A percentile compares a stretch with the other conserved stretches of the same genome.
phyloP scores from a whole-genome alignment of 306 rosid species.

The Gastrolobium villosum region DNA sequence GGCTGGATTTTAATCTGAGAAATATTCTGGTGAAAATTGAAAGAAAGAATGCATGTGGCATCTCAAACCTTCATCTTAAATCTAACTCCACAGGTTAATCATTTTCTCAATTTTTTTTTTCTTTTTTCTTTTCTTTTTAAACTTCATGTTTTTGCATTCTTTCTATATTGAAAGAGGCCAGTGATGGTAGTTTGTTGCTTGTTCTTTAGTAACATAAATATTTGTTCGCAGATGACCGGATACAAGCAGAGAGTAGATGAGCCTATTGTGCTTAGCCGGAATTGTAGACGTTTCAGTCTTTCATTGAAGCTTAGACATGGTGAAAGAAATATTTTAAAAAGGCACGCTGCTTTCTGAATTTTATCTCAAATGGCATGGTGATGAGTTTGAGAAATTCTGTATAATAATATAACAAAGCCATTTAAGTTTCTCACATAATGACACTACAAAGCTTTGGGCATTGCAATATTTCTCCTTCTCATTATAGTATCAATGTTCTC shows the following conservation, averaged over 20 bases:
- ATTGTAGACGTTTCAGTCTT: conserved; percentile 41
- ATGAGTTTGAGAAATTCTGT: conserved; percentile 9
- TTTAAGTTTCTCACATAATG: conserved; percentile 21
- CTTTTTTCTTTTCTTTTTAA: background rate
- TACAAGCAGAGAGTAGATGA: conserved; percentile 46
- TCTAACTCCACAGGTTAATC: conserved; percentile 61
- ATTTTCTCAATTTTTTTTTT: background rate
- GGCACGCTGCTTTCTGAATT: conserved; percentile 51
- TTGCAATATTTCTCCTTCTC: background rate
- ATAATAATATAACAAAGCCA: background rate
- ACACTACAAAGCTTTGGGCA: conserved; percentile 4
- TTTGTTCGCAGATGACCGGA: conserved; percentile 54
- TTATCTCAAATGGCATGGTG: conserved; percentile 16
- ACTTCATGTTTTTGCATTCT: background rate
- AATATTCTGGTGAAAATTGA: conserved; percentile 34
- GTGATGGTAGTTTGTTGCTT: conserved; percentile 8
- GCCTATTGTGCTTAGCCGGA: conserved; percentile 43
- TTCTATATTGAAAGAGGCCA: background rate
- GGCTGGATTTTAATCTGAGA: conserved; percentile 33
- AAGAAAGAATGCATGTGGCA: conserved; percentile 59
- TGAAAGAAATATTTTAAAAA: conserved; percentile 38
- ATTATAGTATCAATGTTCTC: conserved; percentile 4
- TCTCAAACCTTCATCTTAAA: conserved; percentile 52
- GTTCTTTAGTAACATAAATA: conserved; percentile 14
- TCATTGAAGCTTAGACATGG: conserved; percentile 49